Evolutionary conservation across 768 basidiomycete genomes (phyloP).

Genomic region (Hygrophorus pudorinus): DNA sequence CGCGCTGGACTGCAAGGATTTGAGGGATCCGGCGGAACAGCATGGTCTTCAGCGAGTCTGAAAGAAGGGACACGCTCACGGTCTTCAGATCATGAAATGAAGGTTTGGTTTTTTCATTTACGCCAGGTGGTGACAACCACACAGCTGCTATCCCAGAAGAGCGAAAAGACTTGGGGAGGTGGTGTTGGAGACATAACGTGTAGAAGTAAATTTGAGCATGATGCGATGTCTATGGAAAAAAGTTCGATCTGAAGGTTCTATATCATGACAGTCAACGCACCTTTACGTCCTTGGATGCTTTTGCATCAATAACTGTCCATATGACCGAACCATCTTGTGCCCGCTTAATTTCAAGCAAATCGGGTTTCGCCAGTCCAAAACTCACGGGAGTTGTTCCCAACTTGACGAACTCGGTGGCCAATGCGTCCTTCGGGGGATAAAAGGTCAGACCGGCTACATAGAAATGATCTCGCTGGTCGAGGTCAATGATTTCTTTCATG

Average conservation of each 20-base stretch:
- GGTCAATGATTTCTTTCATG: constrained; percentile 31
- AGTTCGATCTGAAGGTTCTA: not conserved
- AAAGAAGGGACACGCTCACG: constrained; percentile 28
- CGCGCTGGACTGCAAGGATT: constrained; percentile 23
- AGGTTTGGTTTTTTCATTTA: constrained; percentile 21
- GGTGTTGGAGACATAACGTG: constrained; percentile 29
- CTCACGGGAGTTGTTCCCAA: constrained; percentile 22
- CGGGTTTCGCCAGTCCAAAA: constrained; percentile 40
- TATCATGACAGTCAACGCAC: constrained; percentile 18
- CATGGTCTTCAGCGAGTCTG: constrained; percentile 30
- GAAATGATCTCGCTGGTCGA: constrained; percentile 34
- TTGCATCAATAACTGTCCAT: constrained; percentile 44
- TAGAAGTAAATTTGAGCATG: constrained; percentile 46
- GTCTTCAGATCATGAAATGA: constrained; percentile 30
- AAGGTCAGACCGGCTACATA: constrained; percentile 35
- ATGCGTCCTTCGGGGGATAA: constrained; percentile 27
- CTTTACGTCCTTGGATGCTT: constrained; percentile 37
- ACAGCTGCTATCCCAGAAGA: constrained; percentile 28
- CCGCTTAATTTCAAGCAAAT: constrained; percentile 35
- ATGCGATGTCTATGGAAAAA: constrained; percentile 31
- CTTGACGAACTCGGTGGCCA: constrained; percentile 24
- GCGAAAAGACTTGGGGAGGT: constrained; percentile 26
- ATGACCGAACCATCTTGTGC: constrained; percentile 17
- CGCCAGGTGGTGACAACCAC: constrained; percentile 36
- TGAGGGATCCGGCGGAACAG: constrained; percentile 34